Conservation (phyloP, 371 early-diverging fungal species). For the Capniomyces stellatus region DNA sequence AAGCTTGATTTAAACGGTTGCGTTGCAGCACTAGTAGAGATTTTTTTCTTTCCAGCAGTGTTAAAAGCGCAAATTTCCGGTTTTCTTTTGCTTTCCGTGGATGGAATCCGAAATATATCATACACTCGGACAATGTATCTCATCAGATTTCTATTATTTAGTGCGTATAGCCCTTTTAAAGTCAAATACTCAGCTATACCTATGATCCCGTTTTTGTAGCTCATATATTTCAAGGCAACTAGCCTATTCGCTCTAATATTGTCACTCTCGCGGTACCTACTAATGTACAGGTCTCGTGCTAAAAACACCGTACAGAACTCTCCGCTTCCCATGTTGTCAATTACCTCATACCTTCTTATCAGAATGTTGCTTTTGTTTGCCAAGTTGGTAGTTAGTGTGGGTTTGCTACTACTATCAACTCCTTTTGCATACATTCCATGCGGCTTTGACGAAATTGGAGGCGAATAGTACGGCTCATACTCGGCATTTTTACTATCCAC, state of each 20-base stretch:
- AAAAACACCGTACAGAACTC: slow-evolving; percentile 1
- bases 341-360: not conserved
- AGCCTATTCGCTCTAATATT: slow-evolving; percentile 1
- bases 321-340: slow-evolving; percentile 1
- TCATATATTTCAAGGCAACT: slow-evolving; percentile 20
- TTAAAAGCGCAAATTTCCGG: too few relatives aligned
- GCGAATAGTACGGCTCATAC: too few relatives aligned
- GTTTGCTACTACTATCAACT: too few relatives aligned
- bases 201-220: slow-evolving; percentile 12
- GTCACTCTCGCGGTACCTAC: not conserved
- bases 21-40: too few relatives aligned
- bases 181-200: slow-evolving; percentile 14
- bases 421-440: too few relatives aligned
- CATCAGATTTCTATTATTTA: slow-evolving; percentile 10
- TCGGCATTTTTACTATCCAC: too few relatives aligned
- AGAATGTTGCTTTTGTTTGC: too few relatives aligned
- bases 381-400: too few relatives aligned
- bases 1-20: too few relatives aligned
- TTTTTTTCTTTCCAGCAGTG: too few relatives aligned
- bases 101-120: slow-evolving; percentile 11
- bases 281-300: not conserved
- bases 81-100: too few relatives aligned
- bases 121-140: slow-evolving; percentile 14
- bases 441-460: too few relatives aligned
- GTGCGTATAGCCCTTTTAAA: slow-evolving; percentile 11